Conservation (phyloP, 2,329 filamentous ascomycete genomes). For the Scopulariopsis brevicaulis region DNA sequence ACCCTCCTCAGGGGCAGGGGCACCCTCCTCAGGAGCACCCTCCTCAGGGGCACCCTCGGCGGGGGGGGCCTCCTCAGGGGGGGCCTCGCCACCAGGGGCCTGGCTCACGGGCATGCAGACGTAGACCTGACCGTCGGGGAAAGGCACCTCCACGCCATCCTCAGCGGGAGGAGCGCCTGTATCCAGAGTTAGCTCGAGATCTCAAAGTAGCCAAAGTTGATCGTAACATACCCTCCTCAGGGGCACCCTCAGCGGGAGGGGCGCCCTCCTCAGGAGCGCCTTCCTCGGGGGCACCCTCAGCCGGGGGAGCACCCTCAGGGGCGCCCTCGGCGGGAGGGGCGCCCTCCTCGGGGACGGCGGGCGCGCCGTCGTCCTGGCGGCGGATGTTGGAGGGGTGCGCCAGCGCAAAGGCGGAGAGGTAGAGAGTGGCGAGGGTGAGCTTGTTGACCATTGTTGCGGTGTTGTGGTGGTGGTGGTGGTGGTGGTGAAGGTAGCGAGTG, state of each 20-base stretch:
- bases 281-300: neutral
- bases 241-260: neutral
- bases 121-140: too few relatives aligned
- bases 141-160: too few relatives aligned
- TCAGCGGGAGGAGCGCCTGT: too few relatives aligned
- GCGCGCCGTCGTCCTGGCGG: neutral
- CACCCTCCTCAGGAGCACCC: too few relatives aligned
- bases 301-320: neutral
- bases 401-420: conserved; percentile 1
- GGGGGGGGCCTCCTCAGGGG: too few relatives aligned
- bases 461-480: neutral
- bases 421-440: neutral
- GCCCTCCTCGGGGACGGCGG: neutral
- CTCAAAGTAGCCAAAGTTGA: too few relatives aligned
- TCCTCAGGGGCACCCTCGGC: too few relatives aligned
- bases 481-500: too few relatives aligned
- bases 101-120: too few relatives aligned
- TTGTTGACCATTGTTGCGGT: conserved; percentile 1
- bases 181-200: too few relatives aligned
- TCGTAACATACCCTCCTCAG: neutral
- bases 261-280: neutral
- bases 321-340: neutral
- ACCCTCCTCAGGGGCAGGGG: too few relatives aligned
- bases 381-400: neutral
- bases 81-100: too few relatives aligned